A percentile compares a stretch with the other conserved stretches of the same genome.
These are phyloP conservation scores for Myrmaecium sp. DNA, from an alignment of 2,329 filamentous ascomycete genomes.

Conservation along the genomic window DNA sequence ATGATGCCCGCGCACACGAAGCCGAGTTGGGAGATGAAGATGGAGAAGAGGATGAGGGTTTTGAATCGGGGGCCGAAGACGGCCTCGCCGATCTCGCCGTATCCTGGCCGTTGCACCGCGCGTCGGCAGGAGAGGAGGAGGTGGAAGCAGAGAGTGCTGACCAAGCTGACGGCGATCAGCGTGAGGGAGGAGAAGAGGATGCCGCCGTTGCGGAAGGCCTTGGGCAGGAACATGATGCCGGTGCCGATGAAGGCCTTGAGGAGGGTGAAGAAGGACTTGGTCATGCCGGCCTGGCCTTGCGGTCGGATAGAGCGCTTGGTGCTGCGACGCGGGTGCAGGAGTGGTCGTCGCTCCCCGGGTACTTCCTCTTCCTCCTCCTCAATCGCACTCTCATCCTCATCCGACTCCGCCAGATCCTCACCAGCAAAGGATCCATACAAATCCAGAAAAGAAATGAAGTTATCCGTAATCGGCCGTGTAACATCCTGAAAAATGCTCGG, in stretches of 20 bases:
- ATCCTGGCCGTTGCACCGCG: constrained; percentile 34
- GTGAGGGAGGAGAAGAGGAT: constrained; percentile 58
- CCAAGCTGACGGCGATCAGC: constrained; percentile 44
- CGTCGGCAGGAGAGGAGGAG: constrained; percentile 51
- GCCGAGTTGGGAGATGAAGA: constrained; percentile 58
- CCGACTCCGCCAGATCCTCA: constrained; percentile 44
- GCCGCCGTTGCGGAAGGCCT: constrained; percentile 63
- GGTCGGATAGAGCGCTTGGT: constrained; percentile 25
- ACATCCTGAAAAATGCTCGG: constrained; percentile 23
- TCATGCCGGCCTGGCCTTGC: constrained; percentile 47
- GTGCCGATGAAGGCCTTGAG: constrained; percentile 67
- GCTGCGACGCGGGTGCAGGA: constrained; percentile 40
- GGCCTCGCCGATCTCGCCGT: constrained; percentile 54
- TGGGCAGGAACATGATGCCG: constrained; percentile 67
- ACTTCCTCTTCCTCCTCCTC: constrained; percentile 33
- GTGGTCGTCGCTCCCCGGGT: constrained; percentile 38
- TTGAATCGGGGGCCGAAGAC: constrained; percentile 49
- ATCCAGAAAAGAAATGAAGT: constrained; percentile 60
- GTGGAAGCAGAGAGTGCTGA: constrained; percentile 57
- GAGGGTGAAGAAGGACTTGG: constrained; percentile 62
- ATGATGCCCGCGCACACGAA: constrained; percentile 67
- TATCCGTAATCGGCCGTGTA: constrained; percentile 43
- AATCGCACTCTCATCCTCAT: constrained; percentile 41
- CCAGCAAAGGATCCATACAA: constrained; percentile 64
- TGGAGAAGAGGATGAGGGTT: constrained; percentile 48